Conservation (phyloP, 192 early-diverging fungal genomes). For the Pecoramyces ruminantium region DNA sequence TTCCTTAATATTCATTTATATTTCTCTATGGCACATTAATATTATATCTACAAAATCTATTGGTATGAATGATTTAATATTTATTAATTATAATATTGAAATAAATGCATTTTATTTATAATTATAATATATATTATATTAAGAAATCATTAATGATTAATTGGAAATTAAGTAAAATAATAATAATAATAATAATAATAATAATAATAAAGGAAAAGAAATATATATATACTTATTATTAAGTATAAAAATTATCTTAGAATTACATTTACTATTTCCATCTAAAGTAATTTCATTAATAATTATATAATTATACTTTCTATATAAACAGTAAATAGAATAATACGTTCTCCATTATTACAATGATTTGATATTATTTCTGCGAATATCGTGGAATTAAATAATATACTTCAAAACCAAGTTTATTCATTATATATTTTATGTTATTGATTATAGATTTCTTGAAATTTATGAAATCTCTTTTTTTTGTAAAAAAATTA, state of each 20-base stretch:
- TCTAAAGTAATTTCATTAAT: neutral
- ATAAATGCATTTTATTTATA: too few species aligned
- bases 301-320: neutral
- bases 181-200: too few species aligned
- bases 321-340: neutral
- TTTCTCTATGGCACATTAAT: too few species aligned
- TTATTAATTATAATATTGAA: too few species aligned
- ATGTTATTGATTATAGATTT: neutral
- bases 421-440: neutral
- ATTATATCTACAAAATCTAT: too few species aligned
- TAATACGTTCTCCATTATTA: neutral
- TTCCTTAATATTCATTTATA: too few species aligned
- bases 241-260: neutral
- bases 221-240: neutral
- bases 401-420: neutral
- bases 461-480: neutral
- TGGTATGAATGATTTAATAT: too few species aligned
- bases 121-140: too few species aligned
- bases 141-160: too few species aligned
- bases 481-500: too few species aligned
- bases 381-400: neutral
- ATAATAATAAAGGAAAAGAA: too few species aligned
- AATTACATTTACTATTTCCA: neutral
- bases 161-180: too few species aligned
- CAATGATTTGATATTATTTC: neutral